Base-by-base conservation (phyloP, 306 rosid species). In the Cicer chorassanicum region DNA sequence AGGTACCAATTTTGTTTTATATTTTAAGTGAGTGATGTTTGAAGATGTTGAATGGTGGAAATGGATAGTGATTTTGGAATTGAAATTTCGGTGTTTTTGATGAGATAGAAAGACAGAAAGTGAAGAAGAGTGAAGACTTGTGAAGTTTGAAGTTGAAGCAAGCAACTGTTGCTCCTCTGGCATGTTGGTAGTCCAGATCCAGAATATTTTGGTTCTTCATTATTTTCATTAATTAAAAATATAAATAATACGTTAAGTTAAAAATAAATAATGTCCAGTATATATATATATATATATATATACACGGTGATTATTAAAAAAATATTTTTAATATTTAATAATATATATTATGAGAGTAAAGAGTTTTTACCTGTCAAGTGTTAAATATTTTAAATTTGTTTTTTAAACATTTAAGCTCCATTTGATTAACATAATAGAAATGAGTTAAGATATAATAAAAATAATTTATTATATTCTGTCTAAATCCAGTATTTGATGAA, bases 101-200 rank as follows among this genome's bases (percentile, higher is more conserved):
- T 4, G 42, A 36, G 16, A 5, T 61, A 24, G 24, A 3, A 45
- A 45, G 70, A 69, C 8, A 34, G 0, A 60, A 21, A 43, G 8
- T 51, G 29, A 15, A 19, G 55, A 16, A 49, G 70, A 72, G 49
- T 80, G 34, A 19, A 19, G 21, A 19, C 21, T 19, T 19, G 21
- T 68, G 14, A 72, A 11, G 68, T 76, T 75, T 75, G 41, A 75
- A 64, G 66, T 59, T 14, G 72, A 40, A 24, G 62, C 6, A 24
- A 62, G 62, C 8, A 24, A 62, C 13, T 7, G 38, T 70, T 10
- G 40, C 0, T 16, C 70, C 7, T 63, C 9, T 74, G 66, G 75
- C 67, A 63, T 66, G 46, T 73, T 66, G 83, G 70, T 80, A 63
- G 40, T 80, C 36, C 77, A 69, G 73, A 81, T 81, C 84, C 55